A percentile compares a stretch with the other conserved stretches of the same genome.
Conservation (phyloP, 768 basidiomycete species). For the Cytidiella melzeri region DNA sequence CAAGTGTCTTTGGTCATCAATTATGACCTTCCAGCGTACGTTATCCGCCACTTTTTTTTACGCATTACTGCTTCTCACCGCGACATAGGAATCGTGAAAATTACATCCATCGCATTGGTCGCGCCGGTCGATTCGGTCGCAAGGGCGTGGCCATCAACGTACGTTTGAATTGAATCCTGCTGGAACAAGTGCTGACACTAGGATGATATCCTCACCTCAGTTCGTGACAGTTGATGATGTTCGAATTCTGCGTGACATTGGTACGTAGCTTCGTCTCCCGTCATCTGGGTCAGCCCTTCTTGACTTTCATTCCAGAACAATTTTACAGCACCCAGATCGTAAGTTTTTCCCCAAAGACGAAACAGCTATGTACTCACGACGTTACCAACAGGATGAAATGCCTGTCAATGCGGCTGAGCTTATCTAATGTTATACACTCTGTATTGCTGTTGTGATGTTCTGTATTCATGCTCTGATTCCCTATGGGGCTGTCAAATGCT, state of each 20-base stretch:
- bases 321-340: slow-evolving; percentile 96
- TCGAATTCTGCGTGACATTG: slow-evolving; percentile 94
- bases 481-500: not conserved
- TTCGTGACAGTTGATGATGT: slow-evolving; percentile 95
- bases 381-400: slow-evolving; percentile 82
- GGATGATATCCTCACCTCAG: slow-evolving; percentile 33
- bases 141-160: slow-evolving; percentile 99
- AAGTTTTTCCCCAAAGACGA: slow-evolving; percentile 22
- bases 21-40: slow-evolving; percentile 90
- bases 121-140: slow-evolving; percentile 96
- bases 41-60: slow-evolving; percentile 12
- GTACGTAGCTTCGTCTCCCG: no score
- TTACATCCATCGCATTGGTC: slow-evolving; percentile 99
- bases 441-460: not conserved
- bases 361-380: slow-evolving; percentile 14
- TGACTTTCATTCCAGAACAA: slow-evolving; percentile 80
- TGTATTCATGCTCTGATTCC: slow-evolving; percentile 1
- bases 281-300: no score
- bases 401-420: slow-evolving; percentile 97
- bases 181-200: not conserved
- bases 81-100: slow-evolving; percentile 84
- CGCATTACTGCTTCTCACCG: not conserved
- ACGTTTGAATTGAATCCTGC: no score
- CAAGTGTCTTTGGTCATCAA: slow-evolving; percentile 97
- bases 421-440: slow-evolving; percentile 40